Evolutionary conservation across 2,329 filamentous ascomycete species (phyloP).

Genomic region (Nigrospora osmanthi): DNA sequence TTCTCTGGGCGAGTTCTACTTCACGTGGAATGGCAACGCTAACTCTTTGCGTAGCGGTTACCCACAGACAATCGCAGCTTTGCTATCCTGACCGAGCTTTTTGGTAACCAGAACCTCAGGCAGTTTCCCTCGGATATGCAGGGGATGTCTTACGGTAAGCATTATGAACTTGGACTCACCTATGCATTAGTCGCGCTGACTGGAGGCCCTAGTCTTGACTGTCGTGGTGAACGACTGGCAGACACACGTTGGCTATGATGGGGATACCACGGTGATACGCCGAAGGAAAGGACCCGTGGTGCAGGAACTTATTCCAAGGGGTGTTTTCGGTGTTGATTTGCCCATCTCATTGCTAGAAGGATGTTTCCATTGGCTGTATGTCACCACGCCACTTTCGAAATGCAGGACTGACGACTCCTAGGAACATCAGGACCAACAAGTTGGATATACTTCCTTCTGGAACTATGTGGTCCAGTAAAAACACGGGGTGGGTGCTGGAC

Average conservation of each 20-base stretch:
- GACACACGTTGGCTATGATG: slow-evolving; percentile 47
- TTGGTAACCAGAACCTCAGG: slow-evolving; percentile 42
- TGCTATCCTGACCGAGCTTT: slow-evolving; percentile 36
- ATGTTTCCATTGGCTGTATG: slow-evolving; percentile 54
- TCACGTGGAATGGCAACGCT: background rate
- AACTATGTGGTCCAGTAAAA: slow-evolving; percentile 5
- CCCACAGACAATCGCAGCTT: slow-evolving; percentile 12
- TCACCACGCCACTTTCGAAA: slow-evolving; percentile 11
- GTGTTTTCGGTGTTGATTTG: slow-evolving; percentile 35
- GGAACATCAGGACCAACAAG: slow-evolving; percentile 16
- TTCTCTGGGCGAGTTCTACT: background rate
- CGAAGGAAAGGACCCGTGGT: slow-evolving; percentile 18
- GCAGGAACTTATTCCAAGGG: slow-evolving; percentile 25
- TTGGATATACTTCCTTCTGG: slow-evolving; percentile 41
- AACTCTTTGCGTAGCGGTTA: slow-evolving; percentile 32
- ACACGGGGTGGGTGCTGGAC: slow-evolving; percentile 25
- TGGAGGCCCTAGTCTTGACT: slow-evolving; percentile 5
- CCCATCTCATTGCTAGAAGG: slow-evolving; percentile 39
- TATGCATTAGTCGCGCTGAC: slow-evolving; percentile 8
- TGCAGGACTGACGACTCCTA: slow-evolving; percentile 1
- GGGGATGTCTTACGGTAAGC: slow-evolving; percentile 44
- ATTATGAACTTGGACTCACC: no score
- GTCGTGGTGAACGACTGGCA: slow-evolving; percentile 26
- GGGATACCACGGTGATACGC: slow-evolving; percentile 31
- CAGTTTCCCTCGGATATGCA: slow-evolving; percentile 41